phyloP scores from a whole-genome alignment of 768 basidiomycete species.

The Amanita thiersii region DNA sequence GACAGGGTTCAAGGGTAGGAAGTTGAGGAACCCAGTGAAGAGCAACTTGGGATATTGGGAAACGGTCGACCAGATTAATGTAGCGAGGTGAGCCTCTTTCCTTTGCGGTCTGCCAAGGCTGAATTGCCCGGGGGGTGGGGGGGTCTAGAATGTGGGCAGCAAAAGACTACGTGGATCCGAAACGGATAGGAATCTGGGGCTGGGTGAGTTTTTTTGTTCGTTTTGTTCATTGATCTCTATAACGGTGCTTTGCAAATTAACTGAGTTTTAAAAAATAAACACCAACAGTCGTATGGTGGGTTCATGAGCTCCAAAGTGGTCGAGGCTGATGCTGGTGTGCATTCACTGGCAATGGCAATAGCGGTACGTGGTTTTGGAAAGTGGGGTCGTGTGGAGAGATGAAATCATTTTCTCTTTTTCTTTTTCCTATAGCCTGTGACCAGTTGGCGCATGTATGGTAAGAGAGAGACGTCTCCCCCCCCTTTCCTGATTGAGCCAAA shows the following conservation, averaged over 20 bases:
- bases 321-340: conserved; percentile 84
- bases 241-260: neutral
- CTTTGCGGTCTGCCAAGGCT: no score
- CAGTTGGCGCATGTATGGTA: conserved; percentile 78
- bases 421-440: conserved; percentile 71
- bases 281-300: conserved; percentile 80
- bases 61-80: conserved; percentile 82
- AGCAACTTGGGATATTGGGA: conserved; percentile 86
- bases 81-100: conserved; percentile 65
- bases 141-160: conserved; percentile 65
- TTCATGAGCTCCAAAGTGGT: conserved; percentile 93
- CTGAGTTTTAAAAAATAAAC: neutral
- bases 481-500: no score
- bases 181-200: conserved; percentile 93
- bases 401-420: conserved; percentile 9
- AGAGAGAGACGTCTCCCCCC: conserved; percentile 19
- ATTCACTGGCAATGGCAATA: conserved; percentile 85
- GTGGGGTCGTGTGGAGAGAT: neutral
- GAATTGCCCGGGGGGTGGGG: neutral
- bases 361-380: conserved; percentile 50
- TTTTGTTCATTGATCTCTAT: neutral
- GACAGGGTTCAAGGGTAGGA: conserved; percentile 85
- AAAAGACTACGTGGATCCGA: conserved; percentile 82
- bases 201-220: conserved; percentile 56
- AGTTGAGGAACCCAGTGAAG: conserved; percentile 81